A percentile compares a stretch with the other conserved stretches of the same genome.
phyloP scores from a whole-genome alignment of 495 filamentous ascomycete genomes.

The Aspergillus avenaceus region DNA sequence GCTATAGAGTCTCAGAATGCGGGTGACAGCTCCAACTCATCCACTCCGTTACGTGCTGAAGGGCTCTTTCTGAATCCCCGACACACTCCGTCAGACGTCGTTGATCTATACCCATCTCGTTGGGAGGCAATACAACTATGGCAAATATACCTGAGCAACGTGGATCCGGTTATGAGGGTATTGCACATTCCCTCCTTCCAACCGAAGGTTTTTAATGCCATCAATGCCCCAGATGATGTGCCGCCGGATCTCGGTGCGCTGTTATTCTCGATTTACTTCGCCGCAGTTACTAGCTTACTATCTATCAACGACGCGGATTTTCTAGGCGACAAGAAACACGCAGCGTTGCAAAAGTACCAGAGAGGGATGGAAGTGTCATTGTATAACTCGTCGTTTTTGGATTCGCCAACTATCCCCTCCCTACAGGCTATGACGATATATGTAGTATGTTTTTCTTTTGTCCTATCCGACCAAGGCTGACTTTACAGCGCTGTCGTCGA shows the following conservation, averaged over 20 bases:
- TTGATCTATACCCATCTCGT: neutral
- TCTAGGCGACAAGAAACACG: constrained; percentile 18
- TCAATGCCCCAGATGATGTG: constrained; percentile 29
- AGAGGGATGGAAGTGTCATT: constrained; percentile 28
- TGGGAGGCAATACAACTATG: neutral
- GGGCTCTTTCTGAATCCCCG: neutral
- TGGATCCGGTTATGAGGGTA: constrained; percentile 40
- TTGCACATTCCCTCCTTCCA: constrained; percentile 40
- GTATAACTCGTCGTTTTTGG: constrained; percentile 24
- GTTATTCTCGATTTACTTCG: constrained; percentile 43
- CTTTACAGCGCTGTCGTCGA: constrained; percentile 35
- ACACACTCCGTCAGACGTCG: neutral
- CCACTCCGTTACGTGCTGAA: neutral
- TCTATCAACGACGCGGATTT: constrained; percentile 24
- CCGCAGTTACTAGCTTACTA: constrained; percentile 26
- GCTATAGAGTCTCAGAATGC: neutral
- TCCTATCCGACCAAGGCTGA: neutral
- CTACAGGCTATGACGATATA: constrained; percentile 35
- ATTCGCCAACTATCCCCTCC: constrained; percentile 29
- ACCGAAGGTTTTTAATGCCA: constrained; percentile 30
- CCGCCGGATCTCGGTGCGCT: constrained; percentile 32
- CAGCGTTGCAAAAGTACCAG: constrained; percentile 28
- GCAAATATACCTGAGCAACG: too few relatives aligned
- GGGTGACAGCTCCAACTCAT: too few relatives aligned
- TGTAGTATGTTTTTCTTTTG: constrained; percentile 14